phyloP scores from a whole-genome alignment of 352 stramenopile species.

The Thalassiosira livingstoniorum region DNA sequence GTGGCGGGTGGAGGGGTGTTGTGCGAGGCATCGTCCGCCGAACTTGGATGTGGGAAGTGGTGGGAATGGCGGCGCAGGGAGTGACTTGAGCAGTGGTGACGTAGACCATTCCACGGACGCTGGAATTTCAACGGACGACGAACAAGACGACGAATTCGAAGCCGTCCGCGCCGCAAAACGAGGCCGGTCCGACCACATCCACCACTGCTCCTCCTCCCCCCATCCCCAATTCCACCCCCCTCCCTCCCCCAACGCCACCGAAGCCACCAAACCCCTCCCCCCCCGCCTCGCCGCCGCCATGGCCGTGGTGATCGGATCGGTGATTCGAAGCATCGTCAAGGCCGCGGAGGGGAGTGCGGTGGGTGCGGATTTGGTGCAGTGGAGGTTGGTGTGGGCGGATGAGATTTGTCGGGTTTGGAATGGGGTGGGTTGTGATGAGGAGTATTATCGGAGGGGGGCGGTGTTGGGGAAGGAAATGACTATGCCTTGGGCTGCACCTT shows the following conservation, averaged over 20 bases:
- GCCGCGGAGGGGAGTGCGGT: constrained; percentile 71
- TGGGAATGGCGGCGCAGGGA: constrained; percentile 56
- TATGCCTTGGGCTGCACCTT: background rate
- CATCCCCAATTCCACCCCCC: background rate
- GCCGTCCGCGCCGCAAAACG: constrained; percentile 61
- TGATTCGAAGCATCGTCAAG: constrained; percentile 69
- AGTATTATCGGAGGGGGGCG: constrained; percentile 63
- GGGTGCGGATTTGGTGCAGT: constrained; percentile 79
- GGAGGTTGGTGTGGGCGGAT: constrained; percentile 77
- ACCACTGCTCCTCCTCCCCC: constrained; percentile 28
- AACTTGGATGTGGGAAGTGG: constrained; percentile 54
- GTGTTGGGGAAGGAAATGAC: constrained; percentile 17
- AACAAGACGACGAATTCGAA: constrained; percentile 75
- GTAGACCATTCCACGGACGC: constrained; percentile 27
- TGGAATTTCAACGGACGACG: constrained; percentile 25
- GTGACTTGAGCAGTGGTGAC: constrained; percentile 39
- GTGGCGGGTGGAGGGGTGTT: constrained; percentile 95
- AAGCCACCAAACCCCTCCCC: constrained; percentile 47
- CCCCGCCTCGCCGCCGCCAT: constrained; percentile 76
- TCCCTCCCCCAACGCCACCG: background rate
- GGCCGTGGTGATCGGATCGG: constrained; percentile 73
- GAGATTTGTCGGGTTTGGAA: constrained; percentile 78
- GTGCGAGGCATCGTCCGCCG: constrained; percentile 87
- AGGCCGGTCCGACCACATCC: constrained; percentile 47
- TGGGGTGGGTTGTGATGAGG: constrained; percentile 60